Conservation (phyloP, 345 rosid genomes). For the Conringia planisiliqua region DNA sequence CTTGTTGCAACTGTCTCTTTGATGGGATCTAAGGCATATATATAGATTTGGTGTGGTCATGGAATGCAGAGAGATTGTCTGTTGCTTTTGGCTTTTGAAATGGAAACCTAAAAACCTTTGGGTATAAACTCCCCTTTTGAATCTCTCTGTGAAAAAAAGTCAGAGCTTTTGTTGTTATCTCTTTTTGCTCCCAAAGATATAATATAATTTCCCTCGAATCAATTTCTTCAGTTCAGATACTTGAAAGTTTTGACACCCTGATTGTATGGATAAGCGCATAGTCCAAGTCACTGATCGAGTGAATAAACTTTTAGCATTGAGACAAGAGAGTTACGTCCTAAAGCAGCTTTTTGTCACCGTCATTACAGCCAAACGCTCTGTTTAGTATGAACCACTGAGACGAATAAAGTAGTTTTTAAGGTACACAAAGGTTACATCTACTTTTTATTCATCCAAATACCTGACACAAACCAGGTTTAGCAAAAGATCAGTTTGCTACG, state of each 20-base stretch:
- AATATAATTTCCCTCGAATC: background rate
- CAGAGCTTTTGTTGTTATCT: background rate
- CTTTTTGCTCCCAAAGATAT: background rate
- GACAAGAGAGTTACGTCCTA: background rate
- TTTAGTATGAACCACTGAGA: background rate
- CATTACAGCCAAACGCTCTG: background rate
- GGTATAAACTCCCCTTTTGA: background rate
- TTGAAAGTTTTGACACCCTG: background rate
- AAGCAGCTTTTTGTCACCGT: background rate
- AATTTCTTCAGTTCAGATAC: background rate
- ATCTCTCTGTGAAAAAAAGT: background rate
- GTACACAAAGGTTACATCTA: background rate
- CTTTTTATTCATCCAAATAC: no score
- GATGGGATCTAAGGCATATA: conserved; percentile 1
- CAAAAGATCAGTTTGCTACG: no score
- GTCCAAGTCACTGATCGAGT: background rate
- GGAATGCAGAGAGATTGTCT: background rate
- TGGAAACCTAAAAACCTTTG: background rate
- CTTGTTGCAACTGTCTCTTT: background rate
- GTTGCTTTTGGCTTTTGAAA: conserved; percentile 9
- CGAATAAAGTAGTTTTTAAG: background rate
- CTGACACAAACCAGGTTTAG: no score
- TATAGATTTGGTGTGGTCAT: conserved; percentile 18
- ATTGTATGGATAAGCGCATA: background rate
- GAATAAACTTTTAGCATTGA: background rate